Base-by-base conservation (phyloP, 495 filamentous ascomycete species). In the Parathielavia appendiculata region DNA sequence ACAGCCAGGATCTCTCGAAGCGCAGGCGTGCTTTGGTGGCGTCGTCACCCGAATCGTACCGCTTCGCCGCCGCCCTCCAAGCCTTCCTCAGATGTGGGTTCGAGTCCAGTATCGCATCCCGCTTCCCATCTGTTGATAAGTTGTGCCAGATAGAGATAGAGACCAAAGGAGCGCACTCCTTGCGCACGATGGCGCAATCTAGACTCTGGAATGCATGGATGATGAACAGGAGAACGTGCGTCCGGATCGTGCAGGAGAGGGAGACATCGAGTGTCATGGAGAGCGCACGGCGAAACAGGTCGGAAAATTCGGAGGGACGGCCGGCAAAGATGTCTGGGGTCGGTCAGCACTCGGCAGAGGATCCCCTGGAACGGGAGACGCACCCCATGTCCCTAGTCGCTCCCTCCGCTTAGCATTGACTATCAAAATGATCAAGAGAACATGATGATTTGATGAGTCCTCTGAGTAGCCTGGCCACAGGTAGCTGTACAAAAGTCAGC, bases 101-200 rank as follows among this genome's bases (percentile, higher is more conserved):
- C 59, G 88, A 84, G 36, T 87, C 82, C 49, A 97, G 78, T 39
- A 83, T 80, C 44, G 71, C 75, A 52, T 91, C 85, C 58, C 89
- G 79, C 41, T 83, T 81, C 32, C 79, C 74, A 19, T 84, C 81
- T 58, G 81, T 89, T 20, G 87, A 87, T 32, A 99, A 73, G 64
- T 95, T 92, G 63, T 96, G 89, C 93, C 93, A 97, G 64, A 95
- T 89, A 1, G 89, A 88, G 63, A 99, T 95, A 0, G 90, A 91
- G 43, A 99, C 92, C 40, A 99, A 77, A 12, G 93, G 89, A 43
- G 91, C 95, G 73, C 92, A 97, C 76, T 99, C 92, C 67, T 95
- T 97, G 48, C 93, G 82, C 32, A 97, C 88, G 50, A 96, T 79
- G 20, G 79, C 80, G 72, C 86, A 95, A 64, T 99, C 93, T 17